Evolutionary conservation across 2,329 filamentous ascomycete species (phyloP).

Genomic region (Endoconidiophora polonica): DNA sequence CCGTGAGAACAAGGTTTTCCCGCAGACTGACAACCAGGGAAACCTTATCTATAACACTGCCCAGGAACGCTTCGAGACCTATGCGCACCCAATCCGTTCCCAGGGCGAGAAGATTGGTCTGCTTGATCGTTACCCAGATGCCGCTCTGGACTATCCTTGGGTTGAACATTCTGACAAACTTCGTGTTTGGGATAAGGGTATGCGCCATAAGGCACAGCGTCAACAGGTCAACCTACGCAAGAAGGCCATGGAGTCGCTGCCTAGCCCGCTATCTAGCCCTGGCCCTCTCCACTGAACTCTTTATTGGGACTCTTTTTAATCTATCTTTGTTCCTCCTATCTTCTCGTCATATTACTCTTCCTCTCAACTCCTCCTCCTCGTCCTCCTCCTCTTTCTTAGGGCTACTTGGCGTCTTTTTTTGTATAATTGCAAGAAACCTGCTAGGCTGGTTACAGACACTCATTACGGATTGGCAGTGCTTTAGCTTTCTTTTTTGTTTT

Average conservation of each 20-base stretch:
- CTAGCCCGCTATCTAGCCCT: slow-evolving; percentile 6
- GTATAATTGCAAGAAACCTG: too few species aligned
- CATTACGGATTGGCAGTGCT: too few species aligned
- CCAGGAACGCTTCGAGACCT: slow-evolving; percentile 17
- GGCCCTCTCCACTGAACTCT: neutral
- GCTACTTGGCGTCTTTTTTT: too few species aligned
- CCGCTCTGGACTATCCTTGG: slow-evolving; percentile 30
- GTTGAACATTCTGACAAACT: slow-evolving; percentile 24
- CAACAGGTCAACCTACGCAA: slow-evolving; percentile 1
- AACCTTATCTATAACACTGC: slow-evolving; percentile 25
- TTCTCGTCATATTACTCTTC: neutral
- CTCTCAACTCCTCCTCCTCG: neutral
- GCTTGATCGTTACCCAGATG: slow-evolving; percentile 28
- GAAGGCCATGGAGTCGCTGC: slow-evolving; percentile 6
- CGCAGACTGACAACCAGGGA: slow-evolving; percentile 25
- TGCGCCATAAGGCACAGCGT: slow-evolving; percentile 10
- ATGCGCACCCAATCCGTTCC: slow-evolving; percentile 14
- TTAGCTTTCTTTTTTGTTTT: too few species aligned
- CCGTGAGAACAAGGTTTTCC: slow-evolving; percentile 27
- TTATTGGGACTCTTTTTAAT: neutral
- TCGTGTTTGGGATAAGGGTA: slow-evolving; percentile 23
- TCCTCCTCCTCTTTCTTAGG: neutral
- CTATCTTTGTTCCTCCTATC: neutral
- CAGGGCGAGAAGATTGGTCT: slow-evolving; percentile 19
- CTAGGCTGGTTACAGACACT: too few species aligned